A percentile compares a stretch with the other conserved stretches of the same genome.
phyloP scores from a whole-genome alignment of 2,329 filamentous ascomycete species.

The Chrysoporthe puriensis region DNA sequence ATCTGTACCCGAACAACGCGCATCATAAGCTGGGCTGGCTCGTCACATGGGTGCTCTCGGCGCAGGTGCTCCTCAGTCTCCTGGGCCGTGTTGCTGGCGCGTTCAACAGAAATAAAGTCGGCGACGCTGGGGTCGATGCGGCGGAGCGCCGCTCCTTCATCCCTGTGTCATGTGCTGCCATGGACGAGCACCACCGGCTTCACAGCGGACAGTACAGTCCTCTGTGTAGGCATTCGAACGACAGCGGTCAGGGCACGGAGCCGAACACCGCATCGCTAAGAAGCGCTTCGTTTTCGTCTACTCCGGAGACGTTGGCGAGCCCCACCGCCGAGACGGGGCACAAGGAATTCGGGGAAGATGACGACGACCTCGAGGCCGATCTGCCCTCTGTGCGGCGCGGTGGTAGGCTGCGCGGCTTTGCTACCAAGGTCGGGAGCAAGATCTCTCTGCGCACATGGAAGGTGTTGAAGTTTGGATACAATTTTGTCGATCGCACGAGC shows the following conservation, averaged over 20 bases:
- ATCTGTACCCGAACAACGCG: slow-evolving; percentile 85
- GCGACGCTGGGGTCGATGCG: slow-evolving; percentile 26
- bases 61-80: slow-evolving; percentile 71
- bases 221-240: slow-evolving; percentile 65
- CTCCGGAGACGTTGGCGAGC: slow-evolving; percentile 50
- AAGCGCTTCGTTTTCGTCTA: slow-evolving; percentile 66
- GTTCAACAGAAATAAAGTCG: slow-evolving; percentile 34
- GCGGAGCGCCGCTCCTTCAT: slow-evolving; percentile 64
- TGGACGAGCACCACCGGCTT: slow-evolving; percentile 54
- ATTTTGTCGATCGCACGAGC: slow-evolving; percentile 74
- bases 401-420: slow-evolving; percentile 54
- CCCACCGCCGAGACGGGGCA: slow-evolving; percentile 39
- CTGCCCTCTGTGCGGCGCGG: slow-evolving; percentile 47
- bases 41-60: slow-evolving; percentile 70
- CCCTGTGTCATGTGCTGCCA: slow-evolving; percentile 60
- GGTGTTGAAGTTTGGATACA: slow-evolving; percentile 63
- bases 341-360: slow-evolving; percentile 55
- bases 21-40: slow-evolving; percentile 90
- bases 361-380: slow-evolving; percentile 50
- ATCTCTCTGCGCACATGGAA: slow-evolving; percentile 61
- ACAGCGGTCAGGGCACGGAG: slow-evolving; percentile 77
- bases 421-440: slow-evolving; percentile 57
- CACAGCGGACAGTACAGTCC: slow-evolving; percentile 41
- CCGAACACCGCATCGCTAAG: slow-evolving; percentile 68
- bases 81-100: slow-evolving; percentile 62